phyloP scores from a whole-genome alignment of 805 yeast genomes.

The Isabelozyma gotoi region DNA sequence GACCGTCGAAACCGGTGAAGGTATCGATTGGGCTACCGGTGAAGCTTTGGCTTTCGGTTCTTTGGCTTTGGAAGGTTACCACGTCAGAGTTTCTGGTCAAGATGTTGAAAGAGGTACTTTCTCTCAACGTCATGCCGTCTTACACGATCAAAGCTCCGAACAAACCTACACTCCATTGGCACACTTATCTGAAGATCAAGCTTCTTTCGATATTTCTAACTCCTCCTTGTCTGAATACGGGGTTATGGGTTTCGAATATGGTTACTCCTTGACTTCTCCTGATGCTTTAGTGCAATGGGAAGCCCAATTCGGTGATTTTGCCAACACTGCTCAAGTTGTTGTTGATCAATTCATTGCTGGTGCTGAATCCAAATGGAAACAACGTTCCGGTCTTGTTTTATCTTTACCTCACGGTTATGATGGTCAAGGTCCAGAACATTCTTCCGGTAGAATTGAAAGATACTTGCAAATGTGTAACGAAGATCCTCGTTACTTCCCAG shows the following conservation, averaged over 20 bases:
- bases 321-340: conserved; percentile 98
- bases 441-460: conserved; percentile 96
- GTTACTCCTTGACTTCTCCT: conserved; percentile 96
- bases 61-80: conserved; percentile 87
- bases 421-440: conserved; percentile 99
- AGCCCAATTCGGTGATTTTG: conserved; percentile 99
- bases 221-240: conserved; percentile 98
- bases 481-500: conserved; percentile 93
- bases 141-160: conserved; percentile 93
- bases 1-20: conserved; percentile 83
- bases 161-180: conserved; percentile 81
- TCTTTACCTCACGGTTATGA: conserved; percentile 99
- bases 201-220: conserved; percentile 84
- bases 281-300: conserved; percentile 98
- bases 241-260: conserved; percentile 98
- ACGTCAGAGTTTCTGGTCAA: conserved; percentile 97
- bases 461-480: conserved; percentile 94
- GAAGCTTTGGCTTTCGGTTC: conserved; percentile 98
- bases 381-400: conserved; percentile 93
- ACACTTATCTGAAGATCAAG: conserved; percentile 76
- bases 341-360: conserved; percentile 95
- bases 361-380: conserved; percentile 98
- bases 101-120: conserved; percentile 99
- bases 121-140: conserved; percentile 98
- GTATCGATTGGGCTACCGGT: conserved; percentile 99